Base-by-base conservation (phyloP, 2,329 filamentous ascomycete species). In the Aspergillus puulaauensis region DNA sequence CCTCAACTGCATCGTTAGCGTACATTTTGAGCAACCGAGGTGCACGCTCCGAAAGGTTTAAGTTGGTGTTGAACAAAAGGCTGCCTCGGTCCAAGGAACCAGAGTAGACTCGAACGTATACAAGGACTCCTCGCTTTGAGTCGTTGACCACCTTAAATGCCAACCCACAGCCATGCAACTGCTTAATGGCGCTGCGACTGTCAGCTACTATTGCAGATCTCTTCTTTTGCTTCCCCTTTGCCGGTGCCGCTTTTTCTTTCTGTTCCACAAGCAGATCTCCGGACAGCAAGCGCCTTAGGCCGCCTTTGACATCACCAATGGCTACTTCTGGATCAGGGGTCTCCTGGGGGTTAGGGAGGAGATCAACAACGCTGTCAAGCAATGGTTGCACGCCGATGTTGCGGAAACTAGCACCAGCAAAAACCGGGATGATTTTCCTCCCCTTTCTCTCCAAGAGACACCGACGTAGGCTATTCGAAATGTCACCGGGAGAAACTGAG, bases 141-240 rank as follows among this genome's bases (percentile, higher is more conserved):
- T 98, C 93, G 64, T 93, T 89, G 62, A 95, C 91, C 6, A 98
- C 95, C 75, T 99, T 99, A 83, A 98, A 99, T 7, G 88, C 88
- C 23, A 90, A 74, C 2, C 86, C 87, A 65, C 87, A 90, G 33
- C 83, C 83, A 63, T 86, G 80, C 1, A 98, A 84, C 15, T 89
- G 90, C 24, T 80, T 75, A n/a, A 83, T 73, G 12, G 75, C 63
- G 24, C 66, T 67, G 35, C 68, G 68, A 7, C 68, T 68, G 61
- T 86, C 83, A 3, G 86, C 76, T 6, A 82, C 69, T 7, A 72
- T 60, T 12, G 70, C 45, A 61, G 65, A 53, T 70, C 78, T 70
- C 74, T 75, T 74, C 73, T 78, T 72, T 59, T 76, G 75, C 52
- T 75, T 76, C 31, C 70, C 74, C 61, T 77, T 80, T 6, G 65